Conservation (phyloP, 2,329 filamentous ascomycete species). For the Colletotrichum tanaceti region DNA sequence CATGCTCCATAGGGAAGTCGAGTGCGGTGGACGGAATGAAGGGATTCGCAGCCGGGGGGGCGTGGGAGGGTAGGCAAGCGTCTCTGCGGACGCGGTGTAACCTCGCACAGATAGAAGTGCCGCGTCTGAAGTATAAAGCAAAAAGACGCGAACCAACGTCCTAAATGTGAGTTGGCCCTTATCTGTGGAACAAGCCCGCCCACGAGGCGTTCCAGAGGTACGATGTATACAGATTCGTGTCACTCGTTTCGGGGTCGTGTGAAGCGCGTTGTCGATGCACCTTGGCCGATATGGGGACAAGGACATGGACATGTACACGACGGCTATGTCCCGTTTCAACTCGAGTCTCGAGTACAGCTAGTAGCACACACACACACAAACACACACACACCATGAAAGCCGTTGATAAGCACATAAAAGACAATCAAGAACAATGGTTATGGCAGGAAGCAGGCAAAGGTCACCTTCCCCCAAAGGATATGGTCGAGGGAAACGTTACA, state of each 20-base stretch:
- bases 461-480: conserved; percentile 1
- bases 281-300: background rate
- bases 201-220: too few relatives aligned
- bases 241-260: background rate
- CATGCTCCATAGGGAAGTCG: too few relatives aligned
- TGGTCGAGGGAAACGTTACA: conserved; percentile 42
- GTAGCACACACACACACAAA: too few relatives aligned
- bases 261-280: conserved; percentile 1
- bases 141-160: background rate
- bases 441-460: too few relatives aligned
- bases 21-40: too few relatives aligned
- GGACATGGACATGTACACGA: background rate
- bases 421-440: background rate
- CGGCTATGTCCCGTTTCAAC: too few relatives aligned
- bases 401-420: background rate
- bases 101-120: background rate
- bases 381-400: background rate
- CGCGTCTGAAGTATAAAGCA: background rate
- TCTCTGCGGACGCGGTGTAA: too few relatives aligned
- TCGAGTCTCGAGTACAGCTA: background rate
- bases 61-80: too few relatives aligned
- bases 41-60: too few relatives aligned
- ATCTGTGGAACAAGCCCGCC: conserved; percentile 36
- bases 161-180: background rate
- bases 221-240: too few relatives aligned